Percentiles rank a stretch among this genome's conserved stretches.
phyloP scores from a whole-genome alignment of 768 basidiomycete genomes.

The Cantharellus anzutake region DNA sequence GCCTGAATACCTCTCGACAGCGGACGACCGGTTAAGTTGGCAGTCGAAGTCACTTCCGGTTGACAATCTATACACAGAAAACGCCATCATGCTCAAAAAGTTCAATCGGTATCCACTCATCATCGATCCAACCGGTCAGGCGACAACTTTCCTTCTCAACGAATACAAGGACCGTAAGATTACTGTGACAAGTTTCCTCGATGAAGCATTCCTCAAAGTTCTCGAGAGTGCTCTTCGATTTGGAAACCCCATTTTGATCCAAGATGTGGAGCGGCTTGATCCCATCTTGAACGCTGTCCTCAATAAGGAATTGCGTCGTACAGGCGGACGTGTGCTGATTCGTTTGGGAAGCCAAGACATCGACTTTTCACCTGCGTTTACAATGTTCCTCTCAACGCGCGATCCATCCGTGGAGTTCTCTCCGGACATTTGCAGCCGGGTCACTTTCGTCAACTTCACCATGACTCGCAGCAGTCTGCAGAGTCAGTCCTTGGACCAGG shows the following conservation, averaged over 20 bases:
- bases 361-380: slow-evolving; percentile 99
- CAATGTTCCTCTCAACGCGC: slow-evolving; percentile 94
- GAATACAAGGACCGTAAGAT: slow-evolving; percentile 95
- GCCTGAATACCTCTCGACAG: slow-evolving; percentile 90
- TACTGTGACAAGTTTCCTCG: slow-evolving; percentile 94
- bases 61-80: slow-evolving; percentile 91
- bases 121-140: slow-evolving; percentile 96
- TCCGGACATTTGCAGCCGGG: slow-evolving; percentile 94
- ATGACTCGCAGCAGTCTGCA: slow-evolving; percentile 98
- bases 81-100: slow-evolving; percentile 98
- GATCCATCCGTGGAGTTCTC: slow-evolving; percentile 97
- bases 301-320: slow-evolving; percentile 89
- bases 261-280: slow-evolving; percentile 94
- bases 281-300: slow-evolving; percentile 94
- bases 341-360: slow-evolving; percentile 95
- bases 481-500: slow-evolving; percentile 93
- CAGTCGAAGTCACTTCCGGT: slow-evolving; percentile 90
- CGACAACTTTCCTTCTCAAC: slow-evolving; percentile 82
- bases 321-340: slow-evolving; percentile 93
- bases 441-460: slow-evolving; percentile 90
- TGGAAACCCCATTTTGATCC: slow-evolving; percentile 90
- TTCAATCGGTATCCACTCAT: slow-evolving; percentile 96
- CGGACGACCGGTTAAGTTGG: slow-evolving; percentile 90
- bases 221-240: slow-evolving; percentile 97
- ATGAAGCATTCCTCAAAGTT: slow-evolving; percentile 96